Evolutionary conservation across 208 protist species (phyloP), one percentile per base, ranked within the genome.

Genomic region (Histomonas meleagridis): DNA sequence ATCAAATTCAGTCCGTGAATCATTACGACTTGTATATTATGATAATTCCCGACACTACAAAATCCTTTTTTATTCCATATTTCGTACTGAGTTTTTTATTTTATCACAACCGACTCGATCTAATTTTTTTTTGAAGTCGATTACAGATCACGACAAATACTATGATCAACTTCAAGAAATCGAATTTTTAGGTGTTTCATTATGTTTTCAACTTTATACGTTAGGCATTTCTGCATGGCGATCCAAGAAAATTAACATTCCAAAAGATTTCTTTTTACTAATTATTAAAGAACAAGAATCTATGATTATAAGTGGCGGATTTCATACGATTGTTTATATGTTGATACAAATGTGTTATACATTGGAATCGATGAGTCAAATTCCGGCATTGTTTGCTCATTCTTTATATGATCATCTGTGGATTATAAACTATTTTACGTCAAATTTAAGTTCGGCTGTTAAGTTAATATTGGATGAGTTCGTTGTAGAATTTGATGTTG

Each of bases 301-400:
- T 9, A n/a, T 46, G 7, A 51, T 81, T 12, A n/a, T 81, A 14
- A 81, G 14, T 51, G 70, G 70, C 10, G 40, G n/a, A 51, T 51
- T 81, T 16, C 70, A 81, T 51, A 81, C 70, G 1, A 51, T 81
- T 81, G 70, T 43, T 46, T 81, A 46, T 51, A 81, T 81, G 43
- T 46, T 43, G n/a, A 51, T 81, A 14, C 70, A 81, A 51, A 7
- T 81, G 7, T 32, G 70, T 10, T 81, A 81, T 51, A 9, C 38
- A 28, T 14, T 81, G 43, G 5, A 48, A 81, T 4, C 9, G 1
- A 81, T 43, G 40, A 48, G 51, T 18, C 38, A 9, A 81, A 2
- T 51, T 7, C 7, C 40, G 21, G 2, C 43, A n/a, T 48, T 81
- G 35, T 43, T 81, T 35, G 51, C 16, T 23, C 70, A n/a, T 81